Conservation (phyloP, 2,329 filamentous ascomycete genomes). For the Trichoderma lentiforme region DNA sequence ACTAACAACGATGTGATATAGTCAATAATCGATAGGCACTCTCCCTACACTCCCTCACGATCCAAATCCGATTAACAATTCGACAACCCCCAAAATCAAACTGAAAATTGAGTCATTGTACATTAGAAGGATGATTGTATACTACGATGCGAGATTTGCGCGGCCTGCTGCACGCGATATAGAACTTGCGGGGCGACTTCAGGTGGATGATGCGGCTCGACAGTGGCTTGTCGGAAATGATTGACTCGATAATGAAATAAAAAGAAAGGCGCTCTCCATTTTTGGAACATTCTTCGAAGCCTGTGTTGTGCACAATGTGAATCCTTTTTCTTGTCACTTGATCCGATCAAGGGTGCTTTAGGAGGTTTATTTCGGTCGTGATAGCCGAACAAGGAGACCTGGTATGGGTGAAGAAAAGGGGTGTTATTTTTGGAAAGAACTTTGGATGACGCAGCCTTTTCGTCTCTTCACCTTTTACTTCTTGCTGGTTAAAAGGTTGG, state of each 20-base stretch:
- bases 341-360: neutral
- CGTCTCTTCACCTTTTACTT: neutral
- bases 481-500: neutral
- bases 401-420: neutral
- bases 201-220: neutral
- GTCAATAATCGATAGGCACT: conserved; percentile 5
- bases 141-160: conserved; percentile 23
- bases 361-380: neutral
- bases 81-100: neutral
- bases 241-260: conserved; percentile 6
- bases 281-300: neutral
- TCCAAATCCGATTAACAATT: neutral
- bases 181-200: conserved; percentile 9
- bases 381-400: neutral
- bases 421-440: neutral
- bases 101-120: conserved; percentile 8
- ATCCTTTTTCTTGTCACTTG: neutral
- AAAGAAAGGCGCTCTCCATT: conserved; percentile 5
- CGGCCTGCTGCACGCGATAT: conserved; percentile 1
- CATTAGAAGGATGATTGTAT: conserved; percentile 25
- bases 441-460: neutral
- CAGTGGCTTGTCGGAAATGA: neutral
- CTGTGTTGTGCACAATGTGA: neutral
- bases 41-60: neutral
- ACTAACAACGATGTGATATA: neutral